Conservation (phyloP, 345 rosid species). For the Adansonia digitata region DNA sequence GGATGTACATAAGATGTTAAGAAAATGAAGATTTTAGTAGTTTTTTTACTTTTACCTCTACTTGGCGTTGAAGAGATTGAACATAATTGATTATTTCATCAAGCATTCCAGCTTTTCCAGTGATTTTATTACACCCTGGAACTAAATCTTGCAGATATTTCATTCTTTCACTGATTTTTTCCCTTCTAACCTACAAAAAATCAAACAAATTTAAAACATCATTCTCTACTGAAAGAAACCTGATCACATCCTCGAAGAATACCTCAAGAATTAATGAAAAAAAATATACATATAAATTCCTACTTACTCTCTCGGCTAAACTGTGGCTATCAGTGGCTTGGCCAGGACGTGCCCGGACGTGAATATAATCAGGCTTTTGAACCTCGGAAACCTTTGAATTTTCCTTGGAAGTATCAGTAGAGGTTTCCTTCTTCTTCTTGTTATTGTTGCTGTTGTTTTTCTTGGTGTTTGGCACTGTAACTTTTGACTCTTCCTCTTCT, state of each 20-base stretch:
- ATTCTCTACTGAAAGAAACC: background rate
- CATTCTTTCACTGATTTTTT: constrained; percentile 82
- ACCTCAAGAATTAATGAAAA: background rate
- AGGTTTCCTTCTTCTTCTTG: constrained; percentile 36
- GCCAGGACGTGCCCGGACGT: constrained; percentile 92
- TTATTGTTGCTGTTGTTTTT: constrained; percentile 32
- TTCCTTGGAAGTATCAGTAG: constrained; percentile 49
- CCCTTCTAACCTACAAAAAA: constrained; percentile 69
- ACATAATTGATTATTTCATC: constrained; percentile 81
- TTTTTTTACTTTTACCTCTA: constrained; percentile 39
- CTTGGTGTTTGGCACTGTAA: constrained; percentile 43
- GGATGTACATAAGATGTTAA: background rate
- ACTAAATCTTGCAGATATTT: constrained; percentile 75
- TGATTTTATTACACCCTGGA: constrained; percentile 63
- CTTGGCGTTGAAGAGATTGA: constrained; percentile 74
- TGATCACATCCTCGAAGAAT: background rate
- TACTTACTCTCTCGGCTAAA: constrained; percentile 91
- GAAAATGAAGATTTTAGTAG: background rate
- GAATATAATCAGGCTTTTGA: constrained; percentile 80
- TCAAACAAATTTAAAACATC: too few species aligned
- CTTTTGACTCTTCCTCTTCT: constrained; percentile 57
- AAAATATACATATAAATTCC: background rate
- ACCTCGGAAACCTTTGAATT: constrained; percentile 57
- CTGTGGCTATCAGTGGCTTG: constrained; percentile 99
- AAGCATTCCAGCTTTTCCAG: constrained; percentile 84